These are phyloP conservation scores for Ceratocystis papillata DNA, from an alignment of 2,329 filamentous ascomycete species.

Conservation along the genomic window DNA sequence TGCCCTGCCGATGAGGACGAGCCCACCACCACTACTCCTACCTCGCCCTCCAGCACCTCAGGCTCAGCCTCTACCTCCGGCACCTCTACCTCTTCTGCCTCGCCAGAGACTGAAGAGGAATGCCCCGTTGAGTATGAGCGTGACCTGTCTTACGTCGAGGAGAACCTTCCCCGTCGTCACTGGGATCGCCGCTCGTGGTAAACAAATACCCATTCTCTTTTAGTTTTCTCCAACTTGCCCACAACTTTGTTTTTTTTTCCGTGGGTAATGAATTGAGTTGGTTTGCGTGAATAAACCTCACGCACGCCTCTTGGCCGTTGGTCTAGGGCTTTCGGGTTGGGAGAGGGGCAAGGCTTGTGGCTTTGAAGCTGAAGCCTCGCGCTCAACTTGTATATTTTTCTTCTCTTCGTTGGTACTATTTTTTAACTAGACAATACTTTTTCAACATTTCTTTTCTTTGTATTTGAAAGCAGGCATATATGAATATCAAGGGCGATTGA, in stretches of 20 bases:
- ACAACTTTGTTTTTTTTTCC: background rate
- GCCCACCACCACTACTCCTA: slow-evolving; percentile 12
- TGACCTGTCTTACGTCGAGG: slow-evolving; percentile 18
- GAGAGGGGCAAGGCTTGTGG: background rate
- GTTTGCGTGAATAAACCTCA: background rate
- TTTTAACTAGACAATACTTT: slow-evolving; percentile 15
- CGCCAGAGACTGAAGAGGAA: slow-evolving; percentile 6
- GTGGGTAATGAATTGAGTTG: background rate
- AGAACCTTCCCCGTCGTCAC: slow-evolving; percentile 16
- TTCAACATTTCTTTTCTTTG: slow-evolving; percentile 12
- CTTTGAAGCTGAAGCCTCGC: background rate
- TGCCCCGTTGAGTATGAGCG: slow-evolving; percentile 19
- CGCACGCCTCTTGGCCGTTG: background rate
- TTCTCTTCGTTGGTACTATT: slow-evolving; percentile 15
- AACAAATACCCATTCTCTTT: background rate
- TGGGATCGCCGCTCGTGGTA: slow-evolving; percentile 24
- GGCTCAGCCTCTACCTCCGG: background rate
- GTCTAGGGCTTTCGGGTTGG: background rate
- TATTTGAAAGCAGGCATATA: slow-evolving; percentile 5
- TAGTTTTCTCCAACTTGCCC: background rate
- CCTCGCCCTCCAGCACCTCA: slow-evolving; percentile 1
- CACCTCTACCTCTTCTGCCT: slow-evolving; percentile 1
- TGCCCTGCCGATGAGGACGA: slow-evolving; percentile 11
- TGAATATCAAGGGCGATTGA: slow-evolving; percentile 15
- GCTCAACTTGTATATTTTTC: slow-evolving; percentile 12